phyloP scores from a whole-genome alignment of 2,329 filamentous ascomycete species.

The Fusarium sp. region DNA sequence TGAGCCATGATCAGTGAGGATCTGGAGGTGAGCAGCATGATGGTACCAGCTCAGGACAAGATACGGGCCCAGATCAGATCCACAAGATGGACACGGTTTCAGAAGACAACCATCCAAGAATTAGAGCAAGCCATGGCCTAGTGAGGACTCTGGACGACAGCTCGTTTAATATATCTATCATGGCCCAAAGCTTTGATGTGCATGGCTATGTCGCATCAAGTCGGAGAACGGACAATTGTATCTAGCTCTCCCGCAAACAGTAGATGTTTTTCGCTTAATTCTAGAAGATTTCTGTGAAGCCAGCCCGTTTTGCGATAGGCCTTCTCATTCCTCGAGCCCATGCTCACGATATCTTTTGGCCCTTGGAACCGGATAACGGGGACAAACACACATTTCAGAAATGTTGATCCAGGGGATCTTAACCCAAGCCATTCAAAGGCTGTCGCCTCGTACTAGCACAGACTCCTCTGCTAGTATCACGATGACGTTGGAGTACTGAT shows the following conservation, averaged over 20 bases:
- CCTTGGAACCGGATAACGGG: background rate
- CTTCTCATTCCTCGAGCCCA: background rate
- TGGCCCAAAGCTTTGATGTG: too few relatives aligned
- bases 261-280: background rate
- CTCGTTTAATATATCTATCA: background rate
- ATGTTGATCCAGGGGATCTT: background rate
- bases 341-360: background rate
- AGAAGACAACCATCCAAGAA: background rate
- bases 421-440: background rate
- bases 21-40: background rate
- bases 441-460: background rate
- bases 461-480: background rate
- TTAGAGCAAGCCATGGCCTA: too few relatives aligned
- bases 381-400: background rate
- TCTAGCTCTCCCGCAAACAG: background rate
- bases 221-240: background rate
- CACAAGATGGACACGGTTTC: background rate
- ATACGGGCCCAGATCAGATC: background rate
- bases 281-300: background rate
- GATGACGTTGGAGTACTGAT: background rate
- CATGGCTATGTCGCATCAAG: background rate
- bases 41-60: background rate
- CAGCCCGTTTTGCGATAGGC: background rate
- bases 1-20: background rate
- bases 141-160: background rate